Percentiles rank a stretch among this genome's conserved stretches.
Evolutionary conservation across 2,329 filamentous ascomycete species (phyloP).

Genomic region (Rutstroemia sp.): DNA sequence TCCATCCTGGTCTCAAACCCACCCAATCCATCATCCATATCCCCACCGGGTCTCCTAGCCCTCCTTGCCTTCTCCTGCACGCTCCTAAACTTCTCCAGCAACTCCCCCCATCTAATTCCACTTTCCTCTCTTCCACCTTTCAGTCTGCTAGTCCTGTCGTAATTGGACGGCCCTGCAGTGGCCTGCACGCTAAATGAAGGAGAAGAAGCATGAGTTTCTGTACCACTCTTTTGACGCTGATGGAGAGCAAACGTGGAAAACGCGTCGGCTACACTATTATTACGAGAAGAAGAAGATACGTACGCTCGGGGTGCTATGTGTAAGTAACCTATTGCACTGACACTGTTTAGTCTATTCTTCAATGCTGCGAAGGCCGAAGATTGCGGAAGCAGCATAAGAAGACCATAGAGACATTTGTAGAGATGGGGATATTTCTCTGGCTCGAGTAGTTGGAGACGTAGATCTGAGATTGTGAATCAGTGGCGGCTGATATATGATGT

Average conservation of each 20-base stretch:
- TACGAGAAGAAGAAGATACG: slow-evolving; percentile 38
- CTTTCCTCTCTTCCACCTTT: slow-evolving; percentile 71
- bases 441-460: slow-evolving; percentile 89
- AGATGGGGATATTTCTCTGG: slow-evolving; percentile 91
- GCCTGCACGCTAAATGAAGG: slow-evolving; percentile 36
- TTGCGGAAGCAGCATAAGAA: slow-evolving; percentile 97
- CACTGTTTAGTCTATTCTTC: slow-evolving; percentile 93
- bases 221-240: slow-evolving; percentile 25
- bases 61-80: slow-evolving; percentile 83
- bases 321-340: slow-evolving; percentile 92
- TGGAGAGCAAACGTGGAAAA: slow-evolving; percentile 27
- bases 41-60: slow-evolving; percentile 47
- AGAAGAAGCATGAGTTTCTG: slow-evolving; percentile 27
- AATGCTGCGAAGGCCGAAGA: slow-evolving; percentile 94
- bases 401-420: slow-evolving; percentile 95
- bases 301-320: slow-evolving; percentile 77
- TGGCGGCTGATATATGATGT: not conserved
- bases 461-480: slow-evolving; percentile 47
- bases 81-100: slow-evolving; percentile 87
- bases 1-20: slow-evolving; percentile 37
- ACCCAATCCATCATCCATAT: slow-evolving; percentile 42
- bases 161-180: slow-evolving; percentile 46
- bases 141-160: slow-evolving; percentile 68
- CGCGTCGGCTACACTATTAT: slow-evolving; percentile 28
- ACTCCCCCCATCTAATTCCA: slow-evolving; percentile 82